Evolutionary conservation across 495 filamentous ascomycete species (phyloP), one percentile per base, ranked within the genome.

Genomic region (Aspergillus saccharolyticus): DNA sequence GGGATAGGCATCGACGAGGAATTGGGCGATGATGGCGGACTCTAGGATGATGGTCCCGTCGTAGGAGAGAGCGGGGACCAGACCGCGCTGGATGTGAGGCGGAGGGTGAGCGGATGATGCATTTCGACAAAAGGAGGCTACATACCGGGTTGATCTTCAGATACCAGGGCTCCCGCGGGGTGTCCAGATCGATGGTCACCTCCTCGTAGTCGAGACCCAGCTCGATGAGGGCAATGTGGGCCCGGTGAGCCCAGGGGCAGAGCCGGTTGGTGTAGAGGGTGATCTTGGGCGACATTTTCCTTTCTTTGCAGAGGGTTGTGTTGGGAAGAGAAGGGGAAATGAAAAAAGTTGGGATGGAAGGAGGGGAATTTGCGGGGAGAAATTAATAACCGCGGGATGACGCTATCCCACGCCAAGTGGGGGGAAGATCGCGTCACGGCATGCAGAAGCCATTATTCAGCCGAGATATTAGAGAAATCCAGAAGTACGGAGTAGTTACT

Each of bases 181-280:
- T 79, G 60, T 70, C 63, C 46, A 96, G 78, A 66, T 91, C 86
- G 66, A 96, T 91, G 53, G 83, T 85, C 62, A 91, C 88, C 62
- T 93, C 88, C 59, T 93, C 84, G 60, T 84, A 94, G 1, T 85
- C 80, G 18, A 96, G 65, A 24, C 81, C 79, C 14, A 91, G 80
- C 66, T 91, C 89, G 21, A 80, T 78, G 22, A 96, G 81, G 8
- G 83, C 82, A 46, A 93, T 91, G 65, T 95, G 87, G 1, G 81
- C 89, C 21, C 91, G 86, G 65, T 94, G 89, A 1, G 90, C 90
- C 81, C 82, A 95, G 16, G 91, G 91, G 72, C 90, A 95, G 50
- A 46, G 22, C 60, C 82, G 86, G 78, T 87, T 89, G 55, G 89
- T 93, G 71, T 95, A 95, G 21, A 90, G 68, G 44, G 68, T 79